phyloP scores from a whole-genome alignment of 164 flowering plant species.

The Vitis cinerea region DNA sequence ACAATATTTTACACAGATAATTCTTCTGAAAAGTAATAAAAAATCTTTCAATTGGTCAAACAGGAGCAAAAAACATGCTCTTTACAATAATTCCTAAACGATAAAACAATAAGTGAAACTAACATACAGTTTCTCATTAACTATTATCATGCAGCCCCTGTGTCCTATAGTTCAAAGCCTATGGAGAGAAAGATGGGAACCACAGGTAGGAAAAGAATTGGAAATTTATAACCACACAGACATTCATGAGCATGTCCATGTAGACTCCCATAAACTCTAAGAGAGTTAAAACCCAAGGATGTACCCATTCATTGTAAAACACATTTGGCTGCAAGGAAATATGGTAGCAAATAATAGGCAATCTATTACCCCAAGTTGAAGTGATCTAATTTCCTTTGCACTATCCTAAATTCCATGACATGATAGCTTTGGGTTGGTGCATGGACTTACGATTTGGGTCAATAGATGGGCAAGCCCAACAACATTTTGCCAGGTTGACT shows the following conservation, averaged over 20 bases:
- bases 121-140: neutral
- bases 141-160: neutral
- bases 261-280: slow-evolving; percentile 1
- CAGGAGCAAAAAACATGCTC: too few species aligned
- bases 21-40: neutral
- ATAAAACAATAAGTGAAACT: neutral
- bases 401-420: neutral
- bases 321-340: neutral
- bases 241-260: neutral
- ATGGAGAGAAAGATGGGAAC: neutral
- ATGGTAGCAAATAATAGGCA: neutral
- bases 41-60: too few species aligned
- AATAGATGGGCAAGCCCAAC: too few species aligned
- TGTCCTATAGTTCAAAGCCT: neutral
- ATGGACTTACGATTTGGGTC: too few species aligned
- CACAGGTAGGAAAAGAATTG: neutral
- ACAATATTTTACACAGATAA: neutral
- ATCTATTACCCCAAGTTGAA: neutral
- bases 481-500: too few species aligned
- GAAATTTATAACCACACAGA: neutral
- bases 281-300: neutral
- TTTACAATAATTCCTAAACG: neutral
- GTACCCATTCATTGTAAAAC: neutral
- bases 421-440: neutral
- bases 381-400: neutral